Conservation (phyloP, 2,329 filamentous ascomycete genomes). For the Stagonosporopsis vannaccii region DNA sequence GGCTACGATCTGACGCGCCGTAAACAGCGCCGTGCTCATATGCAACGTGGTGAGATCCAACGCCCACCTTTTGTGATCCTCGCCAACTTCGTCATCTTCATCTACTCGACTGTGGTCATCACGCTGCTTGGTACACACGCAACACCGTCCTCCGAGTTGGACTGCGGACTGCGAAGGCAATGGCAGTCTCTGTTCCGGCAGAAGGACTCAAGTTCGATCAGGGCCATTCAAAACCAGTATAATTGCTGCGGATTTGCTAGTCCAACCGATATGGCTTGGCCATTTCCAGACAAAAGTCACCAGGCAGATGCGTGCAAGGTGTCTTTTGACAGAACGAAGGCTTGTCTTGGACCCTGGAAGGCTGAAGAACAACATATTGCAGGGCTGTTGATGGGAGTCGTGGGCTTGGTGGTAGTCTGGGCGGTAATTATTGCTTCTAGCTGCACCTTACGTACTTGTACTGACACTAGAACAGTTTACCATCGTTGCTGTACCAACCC, state of each 20-base stretch:
- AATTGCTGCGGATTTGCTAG: conserved; percentile 71
- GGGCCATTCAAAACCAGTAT: conserved; percentile 69
- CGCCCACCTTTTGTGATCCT: conserved; percentile 49
- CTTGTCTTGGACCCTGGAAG: conserved; percentile 66
- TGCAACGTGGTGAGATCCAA: conserved; percentile 43
- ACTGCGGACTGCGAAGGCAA: conserved; percentile 63
- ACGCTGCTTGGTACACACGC: conserved; percentile 56
- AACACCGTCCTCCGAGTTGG: conserved; percentile 46
- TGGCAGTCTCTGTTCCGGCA: conserved; percentile 64
- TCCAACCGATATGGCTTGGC: conserved; percentile 67
- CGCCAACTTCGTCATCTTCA: conserved; percentile 49
- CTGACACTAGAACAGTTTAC: conserved; percentile 29
- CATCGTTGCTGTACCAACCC: conserved; percentile 41
- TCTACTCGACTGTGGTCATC: conserved; percentile 54
- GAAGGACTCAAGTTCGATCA: conserved; percentile 61
- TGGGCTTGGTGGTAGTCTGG: conserved; percentile 45
- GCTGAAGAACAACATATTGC: conserved; percentile 61
- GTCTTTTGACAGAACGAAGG: conserved; percentile 54
- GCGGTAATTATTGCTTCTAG: conserved; percentile 2
- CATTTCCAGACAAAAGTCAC: conserved; percentile 58
- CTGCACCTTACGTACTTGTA: neutral
- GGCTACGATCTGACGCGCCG: conserved; percentile 46
- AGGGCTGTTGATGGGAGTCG: conserved; percentile 63
- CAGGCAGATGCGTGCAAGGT: conserved; percentile 53
- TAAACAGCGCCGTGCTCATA: conserved; percentile 37